Percentiles rank a stretch among this genome's conserved stretches.
These are phyloP conservation scores for Umbelopsis sp. DNA, from an alignment of 371 early-diverging fungal species.

Conservation along the genomic window DNA sequence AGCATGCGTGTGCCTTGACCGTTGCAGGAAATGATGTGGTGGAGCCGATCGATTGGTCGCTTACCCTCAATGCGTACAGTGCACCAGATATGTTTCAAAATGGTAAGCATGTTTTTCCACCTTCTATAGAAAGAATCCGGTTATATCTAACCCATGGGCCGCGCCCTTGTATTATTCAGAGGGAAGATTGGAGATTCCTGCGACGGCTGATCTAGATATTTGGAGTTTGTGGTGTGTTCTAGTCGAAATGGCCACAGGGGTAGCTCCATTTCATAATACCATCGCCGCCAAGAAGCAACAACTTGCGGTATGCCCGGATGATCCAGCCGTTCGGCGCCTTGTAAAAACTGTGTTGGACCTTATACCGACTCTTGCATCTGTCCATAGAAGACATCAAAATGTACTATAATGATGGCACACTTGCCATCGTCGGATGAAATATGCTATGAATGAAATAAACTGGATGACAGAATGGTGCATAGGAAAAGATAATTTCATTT, in stretches of 20 bases:
- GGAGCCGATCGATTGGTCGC: conserved; percentile 7
- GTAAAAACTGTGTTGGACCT: conserved; percentile 7
- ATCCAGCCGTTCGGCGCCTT: conserved; percentile 3
- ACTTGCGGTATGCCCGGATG: not conserved
- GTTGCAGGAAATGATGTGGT: not conserved
- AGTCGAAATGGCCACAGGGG: conserved; percentile 4
- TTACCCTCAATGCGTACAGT: not conserved
- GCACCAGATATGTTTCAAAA: conserved; percentile 2
- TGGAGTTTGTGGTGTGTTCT: conserved; percentile 16
- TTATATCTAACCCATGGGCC: not conserved
- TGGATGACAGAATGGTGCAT: no score
- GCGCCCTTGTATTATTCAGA: not conserved
- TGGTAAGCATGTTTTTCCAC: not conserved
- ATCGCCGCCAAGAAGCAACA: conserved; percentile 6
- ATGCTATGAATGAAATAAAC: no score
- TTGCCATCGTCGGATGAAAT: not conserved
- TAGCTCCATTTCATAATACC: not conserved
- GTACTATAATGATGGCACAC: not conserved
- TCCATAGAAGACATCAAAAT: conserved; percentile 9
- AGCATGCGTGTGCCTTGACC: not conserved
- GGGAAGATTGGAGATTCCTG: conserved; percentile 12
- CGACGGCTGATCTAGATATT: conserved; percentile 5
- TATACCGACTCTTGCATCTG: conserved; percentile 11
- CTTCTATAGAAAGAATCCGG: not conserved
- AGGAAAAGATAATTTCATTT: no score